Base-by-base conservation (phyloP, 2,329 filamentous ascomycete genomes). In the Epichloe sp. region DNA sequence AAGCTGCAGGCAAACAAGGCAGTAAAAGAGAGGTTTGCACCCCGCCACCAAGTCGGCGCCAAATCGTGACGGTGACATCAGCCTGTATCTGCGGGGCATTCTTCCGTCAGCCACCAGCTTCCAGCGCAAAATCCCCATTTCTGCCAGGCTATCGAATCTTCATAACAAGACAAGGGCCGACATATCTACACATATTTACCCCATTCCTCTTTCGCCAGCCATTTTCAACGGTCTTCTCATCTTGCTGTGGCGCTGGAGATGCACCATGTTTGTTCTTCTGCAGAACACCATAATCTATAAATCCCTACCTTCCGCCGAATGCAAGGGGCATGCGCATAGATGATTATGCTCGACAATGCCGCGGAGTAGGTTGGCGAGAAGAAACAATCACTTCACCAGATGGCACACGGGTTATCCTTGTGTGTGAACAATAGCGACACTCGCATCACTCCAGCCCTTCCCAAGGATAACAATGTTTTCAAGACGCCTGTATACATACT, bases 231-330 rank as follows among this genome's bases (percentile, higher is more conserved):
- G 6, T 7, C 6, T 26, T 26, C 23, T 26, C 23, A 7, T 26
- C 23, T 26, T 26, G 23, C 23, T 26, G 23, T 26, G 23, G 23
- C 2, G 23, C 23, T 26, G 23, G 2, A 7, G 23, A 26, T 2
- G 23, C 23, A 26, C 6, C 23, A 26, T 26, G 6, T 26, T 26
- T 26, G 23, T 26, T 26, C 23, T 26, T 26, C 23, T 26, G 23
- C 23, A 26, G 23, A 26, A 26, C 6, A 26, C 23, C 23, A 26
- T 26, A 2, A 26, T 31, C 26, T 31, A 31, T 4, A 31, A 88
- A 88, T 71, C 84, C 84, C 0, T 84, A 83, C 44, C 67, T 89
- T 48, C 85, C 85, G 17, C 85, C 85, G 2, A 84, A 84, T 60
- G 74, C 85, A 0, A 75, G 85, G 15, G 73, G 75, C 23, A 83